Evolutionary conservation across 345 rosid species (phyloP), one percentile per base, ranked within the genome.

Genomic region (Dipteronia dyeriana): DNA sequence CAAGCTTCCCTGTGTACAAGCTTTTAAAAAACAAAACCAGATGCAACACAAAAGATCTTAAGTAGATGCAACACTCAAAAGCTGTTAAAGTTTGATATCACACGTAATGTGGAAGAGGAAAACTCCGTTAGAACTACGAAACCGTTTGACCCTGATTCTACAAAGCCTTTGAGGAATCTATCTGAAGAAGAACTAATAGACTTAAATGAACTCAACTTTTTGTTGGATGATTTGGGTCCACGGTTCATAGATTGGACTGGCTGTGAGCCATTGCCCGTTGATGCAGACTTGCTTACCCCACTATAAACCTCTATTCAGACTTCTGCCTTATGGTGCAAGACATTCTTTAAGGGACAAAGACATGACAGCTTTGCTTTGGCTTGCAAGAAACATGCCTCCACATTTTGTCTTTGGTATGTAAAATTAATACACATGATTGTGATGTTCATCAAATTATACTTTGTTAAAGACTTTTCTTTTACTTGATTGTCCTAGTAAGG

Each of bases 191-290:
- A 88, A 73, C 80, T 86, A 39, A 70, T 83, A 49, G 90, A 92
- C 74, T 87, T 89, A 61, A 80, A 81, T 80, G 92, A 90, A 80
- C 81, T 91, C 43, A 82, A 94, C 67, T 73, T 83, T 79, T 78
- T 91, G 81, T 82, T 95, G 79, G 94, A 93, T 73, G 94, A 87
- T 64, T 76, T 95, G 75, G 99, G 99, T 84, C 97, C 97, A 59
- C 87, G 93, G 82, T 95, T 87, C 83, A 85, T 75, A 76, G 98
- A 95, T 81, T 95, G 99, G 99, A 84, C 88, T 12, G 99, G 99
- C 75, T 79, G 88, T 75, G 94, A 87, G 73, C 98, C 99, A 19
- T 75, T 91, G 71, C 99, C 99, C 45, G 94, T 95, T 49, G 98
- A 95, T 83, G 98, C 96, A 22, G 99, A 95, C 80, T 75, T 88